A percentile compares a stretch with the other conserved stretches of the same genome.
phyloP scores from a whole-genome alignment of 257 asterid genomes.

The Ehretia macrophylla region DNA sequence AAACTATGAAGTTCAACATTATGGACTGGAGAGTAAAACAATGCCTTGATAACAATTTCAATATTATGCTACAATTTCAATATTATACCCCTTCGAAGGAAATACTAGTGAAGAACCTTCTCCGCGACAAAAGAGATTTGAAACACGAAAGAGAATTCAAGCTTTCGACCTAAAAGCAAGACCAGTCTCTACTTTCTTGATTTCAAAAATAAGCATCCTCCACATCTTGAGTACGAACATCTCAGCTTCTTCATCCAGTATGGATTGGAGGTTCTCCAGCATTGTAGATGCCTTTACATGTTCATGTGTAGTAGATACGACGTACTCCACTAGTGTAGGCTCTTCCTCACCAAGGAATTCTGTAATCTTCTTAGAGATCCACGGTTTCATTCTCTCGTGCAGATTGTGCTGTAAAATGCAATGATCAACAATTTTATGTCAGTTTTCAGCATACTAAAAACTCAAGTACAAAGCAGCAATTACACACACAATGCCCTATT shows the following conservation, averaged over 20 bases:
- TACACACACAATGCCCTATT: background rate
- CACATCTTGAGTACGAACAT: constrained; percentile 99
- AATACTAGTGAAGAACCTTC: too few species aligned
- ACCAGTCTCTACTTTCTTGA: constrained; percentile 91
- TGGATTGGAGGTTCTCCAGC: constrained; percentile 87
- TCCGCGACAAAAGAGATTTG: too few species aligned
- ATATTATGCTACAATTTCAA: too few species aligned
- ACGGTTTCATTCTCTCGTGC: constrained; percentile 85
- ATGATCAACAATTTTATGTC: background rate
- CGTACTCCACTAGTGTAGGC: constrained; percentile 80
- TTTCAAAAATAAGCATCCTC: constrained; percentile 99
- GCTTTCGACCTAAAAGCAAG: constrained; percentile 49
- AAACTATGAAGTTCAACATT: too few species aligned
- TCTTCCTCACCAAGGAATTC: constrained; percentile 96
- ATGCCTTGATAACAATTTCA: too few species aligned
- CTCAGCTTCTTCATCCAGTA: constrained; percentile 97
- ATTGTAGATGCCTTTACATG: constrained; percentile 86
- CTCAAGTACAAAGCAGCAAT: background rate
- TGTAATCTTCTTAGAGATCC: constrained; percentile 92
- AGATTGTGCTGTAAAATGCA: constrained; percentile 53
- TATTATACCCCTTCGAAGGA: too few species aligned
- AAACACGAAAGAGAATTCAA: constrained; percentile 28
- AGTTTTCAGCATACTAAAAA: background rate
- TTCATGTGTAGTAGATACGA: constrained; percentile 84
- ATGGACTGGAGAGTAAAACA: too few species aligned